Percentiles rank a stretch among this genome's conserved stretches.
These are phyloP conservation scores for Sclerotinia trifoliorum DNA, from an alignment of 2,329 filamentous ascomycete genomes.

Conservation along the genomic window DNA sequence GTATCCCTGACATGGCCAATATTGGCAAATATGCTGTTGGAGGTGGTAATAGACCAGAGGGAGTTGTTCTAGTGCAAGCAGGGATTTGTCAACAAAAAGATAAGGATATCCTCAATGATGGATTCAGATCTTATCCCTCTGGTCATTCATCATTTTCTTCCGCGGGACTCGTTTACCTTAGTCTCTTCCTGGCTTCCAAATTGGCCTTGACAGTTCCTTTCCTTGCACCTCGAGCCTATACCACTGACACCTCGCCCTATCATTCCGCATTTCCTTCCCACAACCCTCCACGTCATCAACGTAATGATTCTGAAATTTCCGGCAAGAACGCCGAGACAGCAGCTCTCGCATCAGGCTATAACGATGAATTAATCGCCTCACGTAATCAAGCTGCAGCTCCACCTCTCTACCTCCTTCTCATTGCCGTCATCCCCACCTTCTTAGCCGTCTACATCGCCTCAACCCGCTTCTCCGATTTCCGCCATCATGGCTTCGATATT, in stretches of 20 bases:
- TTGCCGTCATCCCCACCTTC: conserved; percentile 70
- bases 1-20: conserved; percentile 69
- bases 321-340: conserved; percentile 16
- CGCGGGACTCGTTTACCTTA: conserved; percentile 79
- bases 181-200: conserved; percentile 82
- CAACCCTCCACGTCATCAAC: conserved; percentile 6
- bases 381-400: conserved; percentile 78
- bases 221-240: conserved; percentile 51
- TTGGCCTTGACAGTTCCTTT: conserved; percentile 73
- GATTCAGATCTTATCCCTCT: conserved; percentile 81
- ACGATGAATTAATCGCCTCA: conserved; percentile 47
- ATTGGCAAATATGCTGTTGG: conserved; percentile 62
- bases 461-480: conserved; percentile 83
- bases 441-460: conserved; percentile 77
- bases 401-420: conserved; percentile 72
- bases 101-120: conserved; percentile 64
- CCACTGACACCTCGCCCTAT: conserved; percentile 47
- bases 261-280: conserved; percentile 76
- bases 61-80: conserved; percentile 66
- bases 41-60: conserved; percentile 50
- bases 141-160: conserved; percentile 75
- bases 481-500: conserved; percentile 91
- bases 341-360: conserved; percentile 32
- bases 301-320: neutral
- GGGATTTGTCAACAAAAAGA: conserved; percentile 72